Percentiles rank a stretch among this genome's conserved stretches.
These are phyloP conservation scores for Aureobasidium sp. DNA, from an alignment of 2,329 filamentous ascomycete genomes.

Conservation along the genomic window DNA sequence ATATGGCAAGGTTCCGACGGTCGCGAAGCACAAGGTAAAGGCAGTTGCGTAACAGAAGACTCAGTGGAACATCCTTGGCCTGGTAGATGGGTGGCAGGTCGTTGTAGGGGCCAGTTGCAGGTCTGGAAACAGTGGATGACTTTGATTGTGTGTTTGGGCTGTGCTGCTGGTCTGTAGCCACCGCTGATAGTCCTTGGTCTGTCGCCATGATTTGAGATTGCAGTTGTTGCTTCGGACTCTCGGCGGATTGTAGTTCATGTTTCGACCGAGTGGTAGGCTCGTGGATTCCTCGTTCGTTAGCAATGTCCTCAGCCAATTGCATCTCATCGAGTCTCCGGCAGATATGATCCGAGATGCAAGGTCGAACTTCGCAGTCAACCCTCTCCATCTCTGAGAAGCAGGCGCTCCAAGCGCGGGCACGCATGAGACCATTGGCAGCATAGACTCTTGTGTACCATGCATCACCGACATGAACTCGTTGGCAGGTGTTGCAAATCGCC, in stretches of 20 bases:
- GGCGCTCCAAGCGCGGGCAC: conserved; percentile 80
- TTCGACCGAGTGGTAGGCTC: background rate
- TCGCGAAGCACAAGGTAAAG: conserved; percentile 45
- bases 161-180: background rate
- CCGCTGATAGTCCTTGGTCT: background rate
- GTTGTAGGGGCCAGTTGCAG: background rate
- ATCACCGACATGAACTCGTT: conserved; percentile 29
- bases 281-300: conserved; percentile 14
- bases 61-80: conserved; percentile 41
- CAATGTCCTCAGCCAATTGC: conserved; percentile 35
- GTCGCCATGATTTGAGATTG: background rate
- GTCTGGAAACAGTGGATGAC: background rate
- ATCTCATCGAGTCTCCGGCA: conserved; percentile 51
- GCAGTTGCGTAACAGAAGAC: conserved; percentile 46
- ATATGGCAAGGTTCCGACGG: conserved; percentile 21
- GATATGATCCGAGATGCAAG: conserved; percentile 54
- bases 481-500: conserved; percentile 31
- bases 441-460: conserved; percentile 76
- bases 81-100: conserved; percentile 26
- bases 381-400: conserved; percentile 98
- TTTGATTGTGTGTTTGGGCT: background rate
- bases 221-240: background rate
- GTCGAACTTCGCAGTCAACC: conserved; percentile 87
- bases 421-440: conserved; percentile 90
- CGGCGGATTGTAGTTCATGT: background rate